phyloP scores from a whole-genome alignment of 2,329 filamentous ascomycete genomes.

The Ilyonectria destructans region DNA sequence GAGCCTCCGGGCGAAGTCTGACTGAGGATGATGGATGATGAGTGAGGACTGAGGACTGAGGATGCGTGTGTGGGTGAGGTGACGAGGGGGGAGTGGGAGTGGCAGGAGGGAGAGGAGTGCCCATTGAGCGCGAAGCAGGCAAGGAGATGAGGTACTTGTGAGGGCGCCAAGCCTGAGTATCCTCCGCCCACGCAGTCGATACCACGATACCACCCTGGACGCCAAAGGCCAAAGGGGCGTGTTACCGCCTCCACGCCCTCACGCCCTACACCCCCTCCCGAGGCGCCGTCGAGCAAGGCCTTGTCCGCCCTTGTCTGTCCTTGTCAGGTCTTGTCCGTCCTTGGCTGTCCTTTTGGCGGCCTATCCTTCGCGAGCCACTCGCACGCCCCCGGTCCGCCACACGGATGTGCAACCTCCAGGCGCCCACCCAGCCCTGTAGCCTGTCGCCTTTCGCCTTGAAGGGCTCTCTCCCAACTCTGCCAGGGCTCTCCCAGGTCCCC shows the following conservation, averaged over 20 bases:
- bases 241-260: neutral
- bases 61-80: neutral
- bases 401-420: neutral
- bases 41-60: neutral
- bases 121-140: neutral
- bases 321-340: neutral
- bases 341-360: neutral
- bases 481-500: slow-evolving; percentile 7
- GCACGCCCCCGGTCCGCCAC: slow-evolving; percentile 3
- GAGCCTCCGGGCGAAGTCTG: neutral
- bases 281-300: slow-evolving; percentile 1
- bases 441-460: too few species aligned
- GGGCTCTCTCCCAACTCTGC: slow-evolving; percentile 11
- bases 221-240: neutral
- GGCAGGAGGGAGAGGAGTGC: neutral
- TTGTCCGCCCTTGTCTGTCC: slow-evolving; percentile 1
- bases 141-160: slow-evolving; percentile 11
- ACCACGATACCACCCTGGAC: neutral
- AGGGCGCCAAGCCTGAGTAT: slow-evolving; percentile 1
- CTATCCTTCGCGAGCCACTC: neutral
- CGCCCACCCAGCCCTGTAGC: slow-evolving; percentile 22
- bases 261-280: slow-evolving; percentile 16
- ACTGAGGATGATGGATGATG: neutral
- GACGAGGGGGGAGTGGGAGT: neutral
- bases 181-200: too few species aligned